Percentiles rank a stretch among this genome's conserved stretches.
Evolutionary conservation across 371 early-diverging fungal genomes (phyloP).

Genomic region (Mortierella sp.): DNA sequence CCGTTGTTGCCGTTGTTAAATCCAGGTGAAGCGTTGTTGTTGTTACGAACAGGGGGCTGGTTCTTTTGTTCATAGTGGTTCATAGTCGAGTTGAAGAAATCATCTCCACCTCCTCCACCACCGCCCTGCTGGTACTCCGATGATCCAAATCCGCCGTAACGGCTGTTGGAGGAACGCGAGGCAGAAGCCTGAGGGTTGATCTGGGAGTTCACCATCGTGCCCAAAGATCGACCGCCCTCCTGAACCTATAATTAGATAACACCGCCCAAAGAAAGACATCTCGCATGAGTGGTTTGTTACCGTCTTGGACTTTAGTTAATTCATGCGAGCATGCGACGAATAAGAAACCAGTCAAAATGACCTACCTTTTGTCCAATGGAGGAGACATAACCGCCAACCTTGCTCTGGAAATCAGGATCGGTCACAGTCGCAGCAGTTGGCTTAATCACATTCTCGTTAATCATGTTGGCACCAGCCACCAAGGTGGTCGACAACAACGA

Average conservation of each 20-base stretch:
- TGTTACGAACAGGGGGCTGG: conserved; percentile 41
- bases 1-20: conserved; percentile 22
- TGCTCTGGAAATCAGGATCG: conserved; percentile 89
- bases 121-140: conserved; percentile 53
- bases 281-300: background rate
- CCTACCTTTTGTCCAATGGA: conserved; percentile 77
- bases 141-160: conserved; percentile 55
- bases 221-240: conserved; percentile 49
- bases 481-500: conserved; percentile 75
- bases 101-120: conserved; percentile 38
- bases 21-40: conserved; percentile 43
- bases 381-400: conserved; percentile 79
- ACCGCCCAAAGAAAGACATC: background rate
- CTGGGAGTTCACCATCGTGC: conserved; percentile 54
- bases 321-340: background rate
- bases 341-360: background rate
- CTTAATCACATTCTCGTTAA: conserved; percentile 86
- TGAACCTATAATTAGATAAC: conserved; percentile 33
- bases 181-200: conserved; percentile 42
- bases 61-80: conserved; percentile 58
- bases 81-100: conserved; percentile 58
- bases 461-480: conserved; percentile 79
- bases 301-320: background rate
- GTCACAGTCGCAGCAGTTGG: conserved; percentile 89
- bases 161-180: conserved; percentile 34